phyloP scores from a whole-genome alignment of 768 basidiomycete genomes.

The Pulveroboletus sp. region DNA sequence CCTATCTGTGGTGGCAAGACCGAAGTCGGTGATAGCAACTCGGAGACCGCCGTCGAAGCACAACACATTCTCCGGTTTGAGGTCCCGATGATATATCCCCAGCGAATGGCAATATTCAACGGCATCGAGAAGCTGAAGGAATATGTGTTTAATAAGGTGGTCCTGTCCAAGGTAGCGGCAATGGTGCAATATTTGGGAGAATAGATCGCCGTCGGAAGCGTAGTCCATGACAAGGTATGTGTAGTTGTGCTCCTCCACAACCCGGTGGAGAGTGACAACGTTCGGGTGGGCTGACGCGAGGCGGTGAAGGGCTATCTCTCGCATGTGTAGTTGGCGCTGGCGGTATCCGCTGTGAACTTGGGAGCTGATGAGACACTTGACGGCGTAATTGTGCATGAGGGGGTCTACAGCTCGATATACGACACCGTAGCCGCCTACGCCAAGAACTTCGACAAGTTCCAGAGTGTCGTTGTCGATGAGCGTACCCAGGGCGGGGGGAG shows the following conservation, averaged over 20 bases:
- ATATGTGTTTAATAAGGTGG: slow-evolving; percentile 80
- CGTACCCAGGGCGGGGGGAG: slow-evolving; percentile 59
- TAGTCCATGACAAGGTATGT: slow-evolving; percentile 94
- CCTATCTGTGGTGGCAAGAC: slow-evolving; percentile 84
- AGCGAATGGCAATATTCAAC: slow-evolving; percentile 89
- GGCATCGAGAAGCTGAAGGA: slow-evolving; percentile 89
- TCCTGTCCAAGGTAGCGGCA: slow-evolving; percentile 82
- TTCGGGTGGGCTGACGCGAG: slow-evolving; percentile 70
- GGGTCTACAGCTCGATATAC: slow-evolving; percentile 83
- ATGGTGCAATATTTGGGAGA: slow-evolving; percentile 77
- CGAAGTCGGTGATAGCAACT: slow-evolving; percentile 92
- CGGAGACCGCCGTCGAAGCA: slow-evolving; percentile 74
- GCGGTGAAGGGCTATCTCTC: slow-evolving; percentile 82
- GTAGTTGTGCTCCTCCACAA: slow-evolving; percentile 75
- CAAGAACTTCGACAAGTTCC: slow-evolving; percentile 81
- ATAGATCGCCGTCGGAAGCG: slow-evolving; percentile 86
- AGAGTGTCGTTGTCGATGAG: slow-evolving; percentile 79
- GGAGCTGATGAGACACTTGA: slow-evolving; percentile 80
- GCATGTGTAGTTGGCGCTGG: slow-evolving; percentile 73
- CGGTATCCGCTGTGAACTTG: slow-evolving; percentile 41
- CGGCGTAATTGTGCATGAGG: slow-evolving; percentile 63
- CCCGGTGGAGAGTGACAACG: slow-evolving; percentile 85
- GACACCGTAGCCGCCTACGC: slow-evolving; percentile 91
- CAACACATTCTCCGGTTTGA: slow-evolving; percentile 95
- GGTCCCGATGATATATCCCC: slow-evolving; percentile 92